Evolutionary conservation across 305 asterid genomes (phyloP), one percentile per base, ranked within the genome.

Genomic region (Fraxinus greggii): DNA sequence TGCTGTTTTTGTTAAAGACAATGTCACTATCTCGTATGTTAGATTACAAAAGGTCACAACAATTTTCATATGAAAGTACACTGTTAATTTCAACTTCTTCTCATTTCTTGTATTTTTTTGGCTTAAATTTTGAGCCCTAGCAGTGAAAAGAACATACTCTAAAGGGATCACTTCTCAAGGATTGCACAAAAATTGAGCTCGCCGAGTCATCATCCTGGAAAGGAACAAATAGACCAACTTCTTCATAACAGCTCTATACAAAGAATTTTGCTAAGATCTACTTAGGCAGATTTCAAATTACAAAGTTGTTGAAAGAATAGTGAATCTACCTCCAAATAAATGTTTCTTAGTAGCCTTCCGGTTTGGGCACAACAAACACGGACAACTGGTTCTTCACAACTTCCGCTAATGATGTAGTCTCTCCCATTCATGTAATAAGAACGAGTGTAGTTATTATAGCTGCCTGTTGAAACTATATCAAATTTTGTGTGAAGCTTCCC

Each of bases 91-190:
- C 65, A n/a, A n/a, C 61, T 4, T 4, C 65, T 56, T 56, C 65
- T 54, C 10, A 1, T n/a, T 12, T 56, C 26, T 56, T 7, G 26
- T 56, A 56, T 15, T n/a, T 48, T 48, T 51, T 15, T 4, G 63
- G 21, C 6, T 51, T 51, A 51, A 4, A 51, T 17, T 48, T 56
- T 19, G 33, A 51, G 23, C 13, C 40, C 24, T 59, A 7, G 54
- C 33, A 24, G 19, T 33, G 28, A 85, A 45, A 80, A 69, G 28
- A 80, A 86, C 97, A 83, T 86, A 94, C 98, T 59, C 97, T 87
- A 78, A 92, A 94, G 21, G 98, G 98, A 85, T 94, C 97, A 33
- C 98, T 91, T 81, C 97, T 91, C 85, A 94, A 80, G 7, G 98
- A 92, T 75, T 94, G 98, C 86, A 94, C 97, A 36, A 84, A 88